Evolutionary conservation across 129 eudicot genomes (phyloP).

Genomic region (Pittosporum tobira): DNA sequence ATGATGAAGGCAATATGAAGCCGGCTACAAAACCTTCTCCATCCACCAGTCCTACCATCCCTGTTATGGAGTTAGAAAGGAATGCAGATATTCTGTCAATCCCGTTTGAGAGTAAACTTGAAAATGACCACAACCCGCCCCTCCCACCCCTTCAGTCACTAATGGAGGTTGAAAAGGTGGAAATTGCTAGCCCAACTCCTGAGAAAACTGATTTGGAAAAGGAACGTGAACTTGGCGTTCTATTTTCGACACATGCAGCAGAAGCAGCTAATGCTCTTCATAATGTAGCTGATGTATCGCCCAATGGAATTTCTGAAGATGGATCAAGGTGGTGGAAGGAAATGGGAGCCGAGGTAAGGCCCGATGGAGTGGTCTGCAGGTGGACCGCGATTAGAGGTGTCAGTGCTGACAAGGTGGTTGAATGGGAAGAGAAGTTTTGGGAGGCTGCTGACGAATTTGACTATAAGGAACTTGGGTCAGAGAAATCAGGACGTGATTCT

Average conservation of each 20-base stretch:
- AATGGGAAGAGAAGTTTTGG: conserved; percentile 96
- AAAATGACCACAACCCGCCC: conserved; percentile 20
- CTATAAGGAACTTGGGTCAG: conserved; percentile 86
- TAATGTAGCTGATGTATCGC: conserved; percentile 24
- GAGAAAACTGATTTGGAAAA: conserved; percentile 30
- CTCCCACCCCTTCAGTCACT: conserved; percentile 79
- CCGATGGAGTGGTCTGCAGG: conserved; percentile 80
- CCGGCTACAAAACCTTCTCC: conserved; percentile 28
- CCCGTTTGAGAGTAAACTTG: conserved; percentile 56
- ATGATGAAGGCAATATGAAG: conserved; percentile 16
- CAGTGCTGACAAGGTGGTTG: conserved; percentile 59
- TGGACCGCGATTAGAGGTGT: conserved; percentile 87
- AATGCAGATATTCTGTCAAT: conserved; percentile 32
- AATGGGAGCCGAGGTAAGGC: conserved; percentile 60
- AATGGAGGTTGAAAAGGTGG: conserved; percentile 45
- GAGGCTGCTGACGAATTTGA: conserved; percentile 87
- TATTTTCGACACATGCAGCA: conserved; percentile 57
- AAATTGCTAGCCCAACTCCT: conserved; percentile 17
- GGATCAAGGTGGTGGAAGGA: conserved; percentile 96
- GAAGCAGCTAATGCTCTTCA: conserved; percentile 71
- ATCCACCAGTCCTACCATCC: conserved; percentile 19
- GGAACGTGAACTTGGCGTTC: conserved; percentile 38
- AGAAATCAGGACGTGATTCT: conserved; percentile 96
- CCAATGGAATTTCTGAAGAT: conserved; percentile 40
- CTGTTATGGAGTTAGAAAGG: conserved; percentile 63